phyloP scores from a whole-genome alignment of 2,329 filamentous ascomycete species.

The Pyricularia pennisetigena region DNA sequence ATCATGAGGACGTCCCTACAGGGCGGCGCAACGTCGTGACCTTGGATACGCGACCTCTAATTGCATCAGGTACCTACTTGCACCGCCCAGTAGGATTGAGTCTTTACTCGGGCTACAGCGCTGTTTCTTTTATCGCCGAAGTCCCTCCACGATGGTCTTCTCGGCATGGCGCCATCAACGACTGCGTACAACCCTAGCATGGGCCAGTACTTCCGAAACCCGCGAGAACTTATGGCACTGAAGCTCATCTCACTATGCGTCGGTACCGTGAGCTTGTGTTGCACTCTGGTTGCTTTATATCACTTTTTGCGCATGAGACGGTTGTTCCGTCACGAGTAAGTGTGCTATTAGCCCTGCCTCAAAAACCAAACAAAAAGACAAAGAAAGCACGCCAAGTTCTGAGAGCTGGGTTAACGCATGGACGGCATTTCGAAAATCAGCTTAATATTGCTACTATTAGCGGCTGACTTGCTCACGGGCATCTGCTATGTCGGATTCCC shows the following conservation, averaged over 20 bases:
- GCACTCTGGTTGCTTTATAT: constrained; percentile 49
- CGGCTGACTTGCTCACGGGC: constrained; percentile 62
- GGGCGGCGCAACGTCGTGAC: not conserved
- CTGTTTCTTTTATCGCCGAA: not conserved
- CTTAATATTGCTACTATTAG: constrained; percentile 64
- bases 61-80: not conserved
- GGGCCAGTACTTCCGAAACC: not conserved
- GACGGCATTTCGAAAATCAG: constrained; percentile 25
- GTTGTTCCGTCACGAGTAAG: constrained; percentile 64
- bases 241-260: constrained; percentile 27
- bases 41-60: not conserved
- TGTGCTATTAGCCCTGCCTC: constrained; percentile 7
- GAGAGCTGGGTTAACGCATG: not conserved
- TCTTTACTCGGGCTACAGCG: not conserved
- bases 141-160: not conserved
- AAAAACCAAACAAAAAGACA: not conserved
- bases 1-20: not conserved
- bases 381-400: not conserved
- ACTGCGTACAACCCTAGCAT: not conserved
- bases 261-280: constrained; percentile 43
- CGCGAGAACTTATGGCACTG: not conserved
- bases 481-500: constrained; percentile 60
- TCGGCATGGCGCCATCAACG: not conserved
- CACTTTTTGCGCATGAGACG: constrained; percentile 68
- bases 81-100: not conserved